Percentiles rank a stretch among this genome's conserved stretches.
phyloP scores from a whole-genome alignment of 2,329 filamentous ascomycete species.

The Claviceps fusiformis region DNA sequence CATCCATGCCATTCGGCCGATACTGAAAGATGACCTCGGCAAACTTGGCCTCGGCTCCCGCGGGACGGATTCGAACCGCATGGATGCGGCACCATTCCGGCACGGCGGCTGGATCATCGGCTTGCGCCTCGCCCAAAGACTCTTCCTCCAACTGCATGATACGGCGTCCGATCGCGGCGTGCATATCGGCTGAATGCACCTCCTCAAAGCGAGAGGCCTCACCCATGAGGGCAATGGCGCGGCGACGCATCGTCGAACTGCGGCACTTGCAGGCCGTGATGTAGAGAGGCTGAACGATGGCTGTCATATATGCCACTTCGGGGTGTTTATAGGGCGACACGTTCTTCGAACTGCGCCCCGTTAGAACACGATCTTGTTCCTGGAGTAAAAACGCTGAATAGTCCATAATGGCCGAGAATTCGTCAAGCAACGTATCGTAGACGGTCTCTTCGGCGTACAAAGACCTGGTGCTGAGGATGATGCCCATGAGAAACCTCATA shows the following conservation, averaged over 20 bases:
- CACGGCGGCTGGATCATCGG: not conserved
- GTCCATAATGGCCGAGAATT: constrained; percentile 7
- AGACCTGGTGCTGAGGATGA: constrained; percentile 5
- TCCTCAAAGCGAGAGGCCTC: constrained; percentile 4
- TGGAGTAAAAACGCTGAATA: not conserved
- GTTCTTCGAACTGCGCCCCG: not conserved
- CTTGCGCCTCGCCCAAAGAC: not conserved
- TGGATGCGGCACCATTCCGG: constrained; percentile 6
- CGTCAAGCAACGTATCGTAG: constrained; percentile 4
- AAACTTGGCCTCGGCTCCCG: not conserved
- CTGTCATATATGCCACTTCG: constrained; percentile 5
- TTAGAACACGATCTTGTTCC: not conserved
- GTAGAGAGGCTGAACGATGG: constrained; percentile 6
- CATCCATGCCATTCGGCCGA: constrained; percentile 3
- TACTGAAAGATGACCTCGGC: not conserved
- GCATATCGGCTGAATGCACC: not conserved
- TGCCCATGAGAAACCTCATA: constrained; percentile 6
- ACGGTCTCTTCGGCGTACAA: constrained; percentile 7
- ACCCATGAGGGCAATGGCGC: constrained; percentile 6
- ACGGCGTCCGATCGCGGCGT: not conserved
- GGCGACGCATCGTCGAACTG: constrained; percentile 5
- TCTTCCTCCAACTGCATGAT: constrained; percentile 6
- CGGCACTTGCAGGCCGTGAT: constrained; percentile 8
- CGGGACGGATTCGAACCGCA: constrained; percentile 1
- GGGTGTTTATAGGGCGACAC: not conserved